These are phyloP conservation scores for Phlyctochytrium planicorne DNA, from an alignment of 192 early-diverging fungal species.

Conservation along the genomic window DNA sequence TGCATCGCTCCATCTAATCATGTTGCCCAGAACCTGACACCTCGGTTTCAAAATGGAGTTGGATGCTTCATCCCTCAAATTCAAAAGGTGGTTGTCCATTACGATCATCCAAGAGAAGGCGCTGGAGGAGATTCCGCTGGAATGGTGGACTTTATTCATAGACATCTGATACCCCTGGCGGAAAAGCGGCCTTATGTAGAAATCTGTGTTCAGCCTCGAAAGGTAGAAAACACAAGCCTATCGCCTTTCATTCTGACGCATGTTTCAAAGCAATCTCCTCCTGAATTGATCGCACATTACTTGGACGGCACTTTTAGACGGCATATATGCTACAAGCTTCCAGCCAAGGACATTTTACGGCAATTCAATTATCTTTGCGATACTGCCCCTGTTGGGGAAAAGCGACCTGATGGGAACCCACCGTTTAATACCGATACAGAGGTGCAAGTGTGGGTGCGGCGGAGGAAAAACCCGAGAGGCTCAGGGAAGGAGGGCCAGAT, in stretches of 20 bases:
- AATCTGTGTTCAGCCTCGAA: conserved; percentile 27
- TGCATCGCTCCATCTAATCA: neutral
- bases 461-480: conserved; percentile 12
- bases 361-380: conserved; percentile 36
- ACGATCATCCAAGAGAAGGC: conserved; percentile 35
- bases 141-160: conserved; percentile 42
- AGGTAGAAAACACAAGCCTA: neutral
- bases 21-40: conserved; percentile 9
- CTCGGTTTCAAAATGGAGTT: conserved; percentile 24
- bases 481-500: conserved; percentile 9
- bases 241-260: neutral
- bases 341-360: conserved; percentile 12
- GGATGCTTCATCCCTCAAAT: conserved; percentile 35
- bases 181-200: conserved; percentile 34
- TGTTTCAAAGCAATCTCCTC: conserved; percentile 9
- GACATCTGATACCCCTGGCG: conserved; percentile 23
- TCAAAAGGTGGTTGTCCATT: conserved; percentile 34
- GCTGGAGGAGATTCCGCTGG: conserved; percentile 38
- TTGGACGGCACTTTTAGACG: conserved; percentile 21
- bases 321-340: conserved; percentile 12
- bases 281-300: conserved; percentile 35
- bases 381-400: conserved; percentile 19
- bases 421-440: conserved; percentile 22
- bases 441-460: conserved; percentile 9
- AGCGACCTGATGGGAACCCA: conserved; percentile 8